Base-by-base conservation (phyloP, 306 rosid species). In the Casuarina glauca region DNA sequence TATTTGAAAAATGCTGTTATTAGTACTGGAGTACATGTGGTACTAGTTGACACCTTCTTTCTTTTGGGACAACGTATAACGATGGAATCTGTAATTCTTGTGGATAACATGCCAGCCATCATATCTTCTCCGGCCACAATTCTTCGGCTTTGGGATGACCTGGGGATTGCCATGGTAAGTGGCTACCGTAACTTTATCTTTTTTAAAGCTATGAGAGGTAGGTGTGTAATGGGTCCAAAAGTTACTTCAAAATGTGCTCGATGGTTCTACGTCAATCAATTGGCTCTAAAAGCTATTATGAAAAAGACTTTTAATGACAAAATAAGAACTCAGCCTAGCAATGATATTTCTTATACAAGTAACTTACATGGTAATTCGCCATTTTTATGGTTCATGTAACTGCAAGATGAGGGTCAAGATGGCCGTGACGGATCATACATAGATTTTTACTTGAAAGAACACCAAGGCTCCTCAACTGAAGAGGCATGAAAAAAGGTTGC, bases 21-120 rank as follows among this genome's bases (percentile, higher is more conserved):
- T 1, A 88, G 92, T 78, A 53, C 88, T 3, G 94, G 94, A 10
- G 92, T 78, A 36, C 91, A 88, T 5, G 78, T 79, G 58, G 76
- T 85, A 8, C 73, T 91, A 5, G 82, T 81, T 8, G 86, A 86
- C 46, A 54, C 75, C 9, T 89, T 89, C 79, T 84, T 82, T 73
- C 45, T 75, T 32, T 12, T 85, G 79, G 91, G 90, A n/a, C 43
- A 80, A 9, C 84, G 78, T 0, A 69, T 89, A 55, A 84, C 75
- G 0, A 32, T 44, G n/a, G 75, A 82, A 53, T 75, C 74, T 15
- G 75, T 69, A 6, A 49, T 70, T 13, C 60, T 77, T 15, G 26
- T 91, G 39, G 76, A 91, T 38, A 73, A 79, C 16, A 20, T 75
- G 36, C 87, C 86, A 11, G 66, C 39, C 69, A 3, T 81, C 16